Conservation (phyloP, 495 filamentous ascomycete genomes). For the Geopyxis carbonaria region DNA sequence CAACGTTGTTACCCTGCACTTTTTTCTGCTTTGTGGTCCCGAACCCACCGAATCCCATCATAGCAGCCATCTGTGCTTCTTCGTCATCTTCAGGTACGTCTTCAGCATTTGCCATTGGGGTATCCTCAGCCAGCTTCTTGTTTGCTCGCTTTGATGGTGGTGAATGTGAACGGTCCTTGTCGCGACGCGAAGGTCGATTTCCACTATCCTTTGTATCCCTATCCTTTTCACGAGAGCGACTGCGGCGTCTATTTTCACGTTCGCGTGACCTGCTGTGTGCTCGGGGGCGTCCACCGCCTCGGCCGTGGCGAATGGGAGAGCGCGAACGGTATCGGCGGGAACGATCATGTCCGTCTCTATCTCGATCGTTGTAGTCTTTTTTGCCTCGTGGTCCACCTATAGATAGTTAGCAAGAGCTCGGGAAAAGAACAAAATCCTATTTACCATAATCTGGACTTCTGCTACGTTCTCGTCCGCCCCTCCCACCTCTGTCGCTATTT, state of each 20-base stretch:
- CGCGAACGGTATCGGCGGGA: constrained; percentile 3
- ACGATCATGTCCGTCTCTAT: neutral
- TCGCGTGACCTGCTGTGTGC: neutral
- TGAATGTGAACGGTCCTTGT: too few species aligned
- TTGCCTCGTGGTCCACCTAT: too few species aligned
- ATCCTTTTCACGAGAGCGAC: too few species aligned
- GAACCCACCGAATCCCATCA: constrained; percentile 81
- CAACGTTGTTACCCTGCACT: constrained; percentile 74
- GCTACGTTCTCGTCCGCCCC: constrained; percentile 9
- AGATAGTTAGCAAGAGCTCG: constrained; percentile 14
- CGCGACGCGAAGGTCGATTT: constrained; percentile 29
- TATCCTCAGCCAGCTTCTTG: too few species aligned
- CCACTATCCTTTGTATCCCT: constrained; percentile 19
- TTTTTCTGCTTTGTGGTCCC: constrained; percentile 80
- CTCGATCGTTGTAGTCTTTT: neutral
- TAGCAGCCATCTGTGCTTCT: constrained; percentile 54
- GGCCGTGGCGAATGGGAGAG: constrained; percentile 18
- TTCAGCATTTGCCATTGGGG: constrained; percentile 24
- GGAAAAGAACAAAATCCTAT: too few species aligned
- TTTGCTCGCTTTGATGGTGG: too few species aligned
- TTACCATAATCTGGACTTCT: too few species aligned
- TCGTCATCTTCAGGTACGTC: constrained; percentile 48
- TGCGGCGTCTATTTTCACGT: too few species aligned
- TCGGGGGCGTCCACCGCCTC: constrained; percentile 20
- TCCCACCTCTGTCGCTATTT: constrained; percentile 25